A percentile compares a stretch with the other conserved stretches of the same genome.
phyloP scores from a whole-genome alignment of 2,329 filamentous ascomycete genomes.

The Diaporthe sp. region DNA sequence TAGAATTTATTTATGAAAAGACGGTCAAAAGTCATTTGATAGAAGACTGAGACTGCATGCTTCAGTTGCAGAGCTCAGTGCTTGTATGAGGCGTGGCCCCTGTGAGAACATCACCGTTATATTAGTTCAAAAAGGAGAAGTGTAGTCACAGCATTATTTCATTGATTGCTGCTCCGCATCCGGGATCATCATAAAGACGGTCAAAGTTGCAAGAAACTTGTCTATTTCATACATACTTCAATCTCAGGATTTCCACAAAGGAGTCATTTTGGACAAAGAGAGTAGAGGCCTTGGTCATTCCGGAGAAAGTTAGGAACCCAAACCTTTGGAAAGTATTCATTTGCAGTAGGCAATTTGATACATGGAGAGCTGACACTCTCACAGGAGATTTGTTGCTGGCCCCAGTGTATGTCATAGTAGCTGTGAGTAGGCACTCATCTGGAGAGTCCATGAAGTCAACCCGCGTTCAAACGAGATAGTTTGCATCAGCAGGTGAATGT shows the following conservation, averaged over 20 bases:
- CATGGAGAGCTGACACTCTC: neutral
- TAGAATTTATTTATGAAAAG: neutral
- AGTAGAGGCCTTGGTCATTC: neutral
- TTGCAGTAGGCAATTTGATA: neutral
- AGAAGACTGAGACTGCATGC: neutral
- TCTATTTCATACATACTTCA: neutral
- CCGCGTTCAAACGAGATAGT: neutral
- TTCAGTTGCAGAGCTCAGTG: too few relatives aligned
- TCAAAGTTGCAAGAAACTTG: neutral
- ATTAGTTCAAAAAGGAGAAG: neutral
- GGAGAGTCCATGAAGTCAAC: neutral
- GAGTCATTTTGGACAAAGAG: neutral
- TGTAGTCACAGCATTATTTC: neutral
- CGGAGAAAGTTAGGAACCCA: neutral
- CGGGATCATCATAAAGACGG: neutral
- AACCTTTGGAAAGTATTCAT: neutral
- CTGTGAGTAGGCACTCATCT: neutral
- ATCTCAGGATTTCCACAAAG: neutral
- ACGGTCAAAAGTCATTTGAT: neutral
- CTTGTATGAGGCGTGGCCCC: neutral
- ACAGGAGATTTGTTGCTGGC: neutral
- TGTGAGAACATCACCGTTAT: neutral
- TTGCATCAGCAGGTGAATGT: neutral
- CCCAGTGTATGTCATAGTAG: neutral
- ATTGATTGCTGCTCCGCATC: neutral